These are phyloP conservation scores for Massarina eburnea DNA, from an alignment of 2,329 filamentous ascomycete genomes.

Conservation along the genomic window DNA sequence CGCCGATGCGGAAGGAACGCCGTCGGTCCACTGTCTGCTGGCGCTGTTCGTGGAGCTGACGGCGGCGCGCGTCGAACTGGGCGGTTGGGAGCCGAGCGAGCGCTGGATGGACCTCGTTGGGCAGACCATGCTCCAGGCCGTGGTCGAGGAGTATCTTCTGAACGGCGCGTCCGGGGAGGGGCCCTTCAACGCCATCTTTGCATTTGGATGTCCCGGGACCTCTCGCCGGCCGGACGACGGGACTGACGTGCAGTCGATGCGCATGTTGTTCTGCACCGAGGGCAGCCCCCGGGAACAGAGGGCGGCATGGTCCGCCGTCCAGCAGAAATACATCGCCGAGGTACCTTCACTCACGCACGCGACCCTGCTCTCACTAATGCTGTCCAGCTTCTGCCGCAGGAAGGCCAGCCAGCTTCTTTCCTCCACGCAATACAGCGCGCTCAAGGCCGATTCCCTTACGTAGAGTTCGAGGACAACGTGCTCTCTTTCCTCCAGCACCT, in stretches of 20 bases:
- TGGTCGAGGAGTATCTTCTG: constrained; percentile 51
- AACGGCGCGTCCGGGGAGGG: constrained; percentile 41
- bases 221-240: constrained; percentile 23
- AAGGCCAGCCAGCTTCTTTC: constrained; percentile 21
- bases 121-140: constrained; percentile 54
- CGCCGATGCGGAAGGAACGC: constrained; percentile 41
- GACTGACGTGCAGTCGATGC: constrained; percentile 34
- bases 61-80: constrained; percentile 35
- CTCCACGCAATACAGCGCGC: constrained; percentile 30
- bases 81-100: constrained; percentile 37
- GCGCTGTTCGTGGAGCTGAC: constrained; percentile 57
- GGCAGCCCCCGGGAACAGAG: constrained; percentile 28
- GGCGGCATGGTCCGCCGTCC: constrained; percentile 42
- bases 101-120: constrained; percentile 51
- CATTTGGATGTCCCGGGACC: constrained; percentile 45
- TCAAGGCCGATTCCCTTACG: constrained; percentile 35
- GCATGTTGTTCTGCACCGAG: constrained; percentile 39
- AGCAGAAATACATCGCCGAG: constrained; percentile 35
- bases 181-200: constrained; percentile 47
- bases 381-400: constrained; percentile 18
- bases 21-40: constrained; percentile 45
- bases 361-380: constrained; percentile 4
- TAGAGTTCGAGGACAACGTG: constrained; percentile 44
- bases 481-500: constrained; percentile 48
- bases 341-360: constrained; percentile 9